Base-by-base conservation (phyloP, 108 stramenopile genomes). In the Chaetoceros muelleri region DNA sequence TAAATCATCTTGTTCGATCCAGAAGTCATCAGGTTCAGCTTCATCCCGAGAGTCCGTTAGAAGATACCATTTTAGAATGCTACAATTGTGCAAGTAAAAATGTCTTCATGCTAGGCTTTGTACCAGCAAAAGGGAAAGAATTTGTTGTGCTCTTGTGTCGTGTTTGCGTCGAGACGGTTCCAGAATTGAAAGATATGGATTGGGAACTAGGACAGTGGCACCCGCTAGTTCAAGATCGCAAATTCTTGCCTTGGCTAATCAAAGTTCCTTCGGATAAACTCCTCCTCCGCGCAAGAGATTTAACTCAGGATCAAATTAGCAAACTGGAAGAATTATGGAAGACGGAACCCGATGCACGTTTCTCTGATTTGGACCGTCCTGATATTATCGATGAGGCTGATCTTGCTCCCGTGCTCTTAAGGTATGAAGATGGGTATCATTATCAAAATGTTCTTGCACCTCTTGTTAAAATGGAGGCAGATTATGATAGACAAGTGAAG, bases 361-460 rank as follows among this genome's bases (percentile, higher is more conserved):
- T 95, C 65, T 79, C 80, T n/a, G 94, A 97, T 55, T 71, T 96
- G 62, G 83, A 88, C 26, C 69, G 78, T 31, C 92, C 82, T 13
- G 95, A 90, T 62, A 68, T 83, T 28, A 62, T 74, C 21, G 89
- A 85, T 28, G 95, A 95, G 46, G 87, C 80, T 21, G 95, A 95
- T 69, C 53, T 90, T 55, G 67, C 79, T 65, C 83, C 94, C 21
- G 85, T 93, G 2, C 69, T 82, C 51, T 64, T 91, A 16, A 76
- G 75, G 30, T 99, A 97, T 66, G 94, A 98, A 47, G 96, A 99
- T 61, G 98, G 96, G 23, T 98, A 92, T 67, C 96, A 99, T 71
- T 98, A 97, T 70, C 96, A 97, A 71, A 96, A 96, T 72, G 71
- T 99, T 29, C 52, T 99, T 29, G 98, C 95, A 21, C 96, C 98